Evolutionary conservation across 148 eudicot species (phyloP), one percentile per base, ranked within the genome.

Genomic region (Heliosperma pusillum): DNA sequence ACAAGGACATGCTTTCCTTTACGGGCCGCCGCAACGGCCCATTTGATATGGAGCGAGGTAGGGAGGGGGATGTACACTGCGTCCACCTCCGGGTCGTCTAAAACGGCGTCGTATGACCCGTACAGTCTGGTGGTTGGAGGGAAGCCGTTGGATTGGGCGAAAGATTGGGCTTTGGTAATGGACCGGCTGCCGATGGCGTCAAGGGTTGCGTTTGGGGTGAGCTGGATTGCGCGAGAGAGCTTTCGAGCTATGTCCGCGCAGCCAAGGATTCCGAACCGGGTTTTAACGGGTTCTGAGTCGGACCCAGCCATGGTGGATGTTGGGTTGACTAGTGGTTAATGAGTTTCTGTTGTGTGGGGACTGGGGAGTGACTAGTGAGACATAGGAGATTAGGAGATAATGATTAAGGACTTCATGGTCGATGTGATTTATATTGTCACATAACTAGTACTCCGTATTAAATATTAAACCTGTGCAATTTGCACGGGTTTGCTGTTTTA

Each of bases 181-280:
- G 93, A 89, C 1, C 97, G 91, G 81, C 96, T 91, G 76, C 83
- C 96, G 64, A 90, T 52, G 29, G 91, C 92, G 79, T 73, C 44
- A 66, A 89, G 44, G 7, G 77, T 73, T 47, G 97, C 74, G 81
- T 80, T 82, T 10, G 97, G 87, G 40, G 87, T 69, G 21, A 83
- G 83, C 1, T n/a, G 20, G 27, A 91, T 86, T 74, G 91, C 97
- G 0, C 91, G 85, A 0, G 88, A 87, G 65, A 89, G 65, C 65
- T 91, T 91, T 0, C 93, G 83, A 30, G 91, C 91, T 9, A 91
- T 91, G n/a, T 83, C 82, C 19, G 97, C 97, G 77, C 97, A 91
- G 19, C 97, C 93, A 1, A 91, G 19, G 69, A 91, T 86, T 7
- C 93, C 97, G 78, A 91, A 85, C 24, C 81, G 79, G 66, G 74